phyloP scores from a whole-genome alignment of 2,329 filamentous ascomycete species.

The Stemphylium beticola region DNA sequence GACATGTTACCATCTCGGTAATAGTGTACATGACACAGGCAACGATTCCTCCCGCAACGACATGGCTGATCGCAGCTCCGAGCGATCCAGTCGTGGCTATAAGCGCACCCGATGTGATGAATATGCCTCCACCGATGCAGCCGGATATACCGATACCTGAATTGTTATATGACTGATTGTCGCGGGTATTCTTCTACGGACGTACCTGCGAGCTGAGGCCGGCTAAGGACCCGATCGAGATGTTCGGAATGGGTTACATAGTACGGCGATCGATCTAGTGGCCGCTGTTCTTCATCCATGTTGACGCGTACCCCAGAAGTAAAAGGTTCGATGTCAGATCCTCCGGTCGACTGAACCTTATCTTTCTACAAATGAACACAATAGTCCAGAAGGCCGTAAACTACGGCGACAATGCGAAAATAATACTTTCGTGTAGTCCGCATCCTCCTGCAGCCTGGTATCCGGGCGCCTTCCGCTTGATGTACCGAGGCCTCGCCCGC shows the following conservation, averaged over 20 bases:
- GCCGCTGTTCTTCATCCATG: constrained; percentile 16
- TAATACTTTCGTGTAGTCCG: background rate
- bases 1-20: constrained; percentile 31
- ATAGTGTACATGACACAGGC: constrained; percentile 31
- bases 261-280: constrained; percentile 28
- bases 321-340: background rate
- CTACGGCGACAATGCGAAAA: background rate
- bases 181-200: background rate
- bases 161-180: background rate
- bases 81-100: constrained; percentile 29
- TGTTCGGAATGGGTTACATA: constrained; percentile 26
- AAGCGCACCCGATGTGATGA: constrained; percentile 24
- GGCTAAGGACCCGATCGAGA: constrained; percentile 26
- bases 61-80: constrained; percentile 29
- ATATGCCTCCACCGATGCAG: constrained; percentile 28
- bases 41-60: constrained; percentile 25
- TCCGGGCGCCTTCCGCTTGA: background rate
- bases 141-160: constrained; percentile 34
- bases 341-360: too few species aligned
- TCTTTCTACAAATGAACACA: background rate
- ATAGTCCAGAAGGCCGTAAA: background rate
- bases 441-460: background rate
- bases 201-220: constrained; percentile 30
- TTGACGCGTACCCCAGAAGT: background rate
- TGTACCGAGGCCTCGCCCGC: background rate